Base-by-base conservation (phyloP, 2,329 filamentous ascomycete species). In the Aaosphaeria arxii region DNA sequence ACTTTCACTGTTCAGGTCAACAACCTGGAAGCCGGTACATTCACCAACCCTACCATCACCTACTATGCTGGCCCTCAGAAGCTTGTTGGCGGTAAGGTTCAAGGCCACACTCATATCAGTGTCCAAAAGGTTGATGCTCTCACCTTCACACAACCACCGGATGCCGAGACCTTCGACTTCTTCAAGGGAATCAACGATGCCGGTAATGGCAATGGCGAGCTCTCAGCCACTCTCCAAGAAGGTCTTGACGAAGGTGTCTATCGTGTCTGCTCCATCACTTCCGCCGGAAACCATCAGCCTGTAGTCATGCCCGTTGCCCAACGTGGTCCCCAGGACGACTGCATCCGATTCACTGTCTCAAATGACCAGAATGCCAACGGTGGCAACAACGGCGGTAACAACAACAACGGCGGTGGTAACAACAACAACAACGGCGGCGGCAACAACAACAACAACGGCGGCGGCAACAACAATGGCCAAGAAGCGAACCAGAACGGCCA, bases 181-280 rank as follows among this genome's bases (percentile, higher is more conserved):
- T 83, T 83, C 74, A 81, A 81, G 69, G 80, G 80, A 48, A 74
- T 83, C 58, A 79, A 82, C 55, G 75, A 81, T 51, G 68, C 59
- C 24, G 78, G 75, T 35, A 69, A 80, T 50, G 72, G 73, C 7
- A 61, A 74, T 5, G 78, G 77, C 5, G 56, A 67, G n/a, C 69
- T 81, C 35, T 60, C 63, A 45, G 74, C 77, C 28, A 56, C 63
- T 29, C 75, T 81, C 6, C 59, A 63, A 0, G 74, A 67, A 2
- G 78, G 79, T 28, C 70, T 81, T 24, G 71, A 75, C 7, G 64
- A 64, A 30, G 79, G 78, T 4, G 58, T 62, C 50, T 81, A 80
- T 62, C 72, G 79, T 44, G 74, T 75, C 39, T 81, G 78, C 60
- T 78, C 77, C 17, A 76, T 81, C 69, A 74, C 74, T 24, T 71